Conservation (phyloP, 805 yeast genomes). For the Monosporozyma servazzii region DNA sequence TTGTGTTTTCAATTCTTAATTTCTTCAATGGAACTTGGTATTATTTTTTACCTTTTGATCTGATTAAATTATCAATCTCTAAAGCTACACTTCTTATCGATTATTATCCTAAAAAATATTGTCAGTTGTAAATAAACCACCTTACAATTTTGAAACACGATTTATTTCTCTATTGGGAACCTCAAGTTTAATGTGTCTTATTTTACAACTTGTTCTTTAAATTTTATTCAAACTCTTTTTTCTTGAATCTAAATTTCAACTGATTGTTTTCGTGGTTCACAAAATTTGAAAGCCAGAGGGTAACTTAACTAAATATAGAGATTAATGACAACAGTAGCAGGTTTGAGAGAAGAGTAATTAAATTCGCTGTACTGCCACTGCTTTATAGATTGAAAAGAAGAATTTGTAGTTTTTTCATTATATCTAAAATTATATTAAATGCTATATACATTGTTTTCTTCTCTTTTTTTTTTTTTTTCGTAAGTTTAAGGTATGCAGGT, state of each 20-base stretch:
- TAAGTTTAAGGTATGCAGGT: background rate
- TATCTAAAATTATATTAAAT: too few relatives aligned
- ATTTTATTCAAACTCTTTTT: background rate
- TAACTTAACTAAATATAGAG: background rate
- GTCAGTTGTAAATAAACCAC: background rate
- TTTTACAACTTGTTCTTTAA: background rate
- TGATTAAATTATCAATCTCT: background rate
- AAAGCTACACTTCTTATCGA: background rate
- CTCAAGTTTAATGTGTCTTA: background rate
- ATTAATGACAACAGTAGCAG: too few relatives aligned
- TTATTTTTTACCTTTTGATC: background rate
- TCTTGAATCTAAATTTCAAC: background rate
- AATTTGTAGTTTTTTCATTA: background rate
- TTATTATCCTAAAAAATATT: background rate
- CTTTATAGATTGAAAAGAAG: too few relatives aligned
- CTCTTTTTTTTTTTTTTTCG: background rate
- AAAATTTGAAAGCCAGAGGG: background rate
- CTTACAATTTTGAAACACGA: background rate
- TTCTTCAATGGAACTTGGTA: background rate
- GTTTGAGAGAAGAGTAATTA: background rate
- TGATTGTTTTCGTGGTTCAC: background rate
- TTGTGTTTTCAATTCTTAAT: background rate
- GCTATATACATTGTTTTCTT: background rate
- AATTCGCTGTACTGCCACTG: background rate
- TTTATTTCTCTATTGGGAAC: background rate